phyloP scores from a whole-genome alignment of 352 stramenopile genomes.

The Phytophthora crassamura region DNA sequence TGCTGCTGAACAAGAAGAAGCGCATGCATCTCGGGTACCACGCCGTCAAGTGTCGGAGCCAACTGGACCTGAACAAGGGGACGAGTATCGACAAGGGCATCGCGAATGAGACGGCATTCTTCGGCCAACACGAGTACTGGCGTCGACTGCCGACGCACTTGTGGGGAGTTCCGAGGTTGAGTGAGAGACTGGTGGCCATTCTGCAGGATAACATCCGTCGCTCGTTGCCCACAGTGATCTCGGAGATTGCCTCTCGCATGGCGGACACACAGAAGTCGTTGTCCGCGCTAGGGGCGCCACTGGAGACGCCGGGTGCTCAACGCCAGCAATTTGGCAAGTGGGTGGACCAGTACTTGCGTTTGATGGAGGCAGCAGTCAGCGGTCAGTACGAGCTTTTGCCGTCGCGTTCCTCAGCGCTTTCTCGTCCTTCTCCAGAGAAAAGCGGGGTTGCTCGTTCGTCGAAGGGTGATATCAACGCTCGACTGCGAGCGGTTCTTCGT shows the following conservation, averaged over 20 bases:
- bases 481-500: slow-evolving; percentile 41
- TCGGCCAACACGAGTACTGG: slow-evolving; percentile 58
- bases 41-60: slow-evolving; percentile 86
- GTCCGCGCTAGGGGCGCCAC: slow-evolving; percentile 27
- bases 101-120: slow-evolving; percentile 65
- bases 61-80: slow-evolving; percentile 65
- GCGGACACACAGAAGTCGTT: slow-evolving; percentile 27
- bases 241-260: slow-evolving; percentile 47
- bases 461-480: slow-evolving; percentile 9
- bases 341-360: slow-evolving; percentile 37
- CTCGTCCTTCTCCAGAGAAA: no score
- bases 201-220: slow-evolving; percentile 59
- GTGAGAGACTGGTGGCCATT: slow-evolving; percentile 46
- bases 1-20: slow-evolving; percentile 83
- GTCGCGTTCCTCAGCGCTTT: neutral
- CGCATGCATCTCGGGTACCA: slow-evolving; percentile 77
- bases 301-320: slow-evolving; percentile 30
- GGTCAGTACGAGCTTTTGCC: slow-evolving; percentile 42
- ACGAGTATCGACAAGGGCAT: slow-evolving; percentile 63
- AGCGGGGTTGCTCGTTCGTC: no score
- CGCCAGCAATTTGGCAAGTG: slow-evolving; percentile 46
- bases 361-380: slow-evolving; percentile 43
- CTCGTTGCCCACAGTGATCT: slow-evolving; percentile 51
- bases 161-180: slow-evolving; percentile 49
- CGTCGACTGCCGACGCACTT: slow-evolving; percentile 28